A percentile compares a stretch with the other conserved stretches of the same genome.
Evolutionary conservation across 139 green algal species (phyloP).

Genomic region (Parachlorella kessleri): DNA sequence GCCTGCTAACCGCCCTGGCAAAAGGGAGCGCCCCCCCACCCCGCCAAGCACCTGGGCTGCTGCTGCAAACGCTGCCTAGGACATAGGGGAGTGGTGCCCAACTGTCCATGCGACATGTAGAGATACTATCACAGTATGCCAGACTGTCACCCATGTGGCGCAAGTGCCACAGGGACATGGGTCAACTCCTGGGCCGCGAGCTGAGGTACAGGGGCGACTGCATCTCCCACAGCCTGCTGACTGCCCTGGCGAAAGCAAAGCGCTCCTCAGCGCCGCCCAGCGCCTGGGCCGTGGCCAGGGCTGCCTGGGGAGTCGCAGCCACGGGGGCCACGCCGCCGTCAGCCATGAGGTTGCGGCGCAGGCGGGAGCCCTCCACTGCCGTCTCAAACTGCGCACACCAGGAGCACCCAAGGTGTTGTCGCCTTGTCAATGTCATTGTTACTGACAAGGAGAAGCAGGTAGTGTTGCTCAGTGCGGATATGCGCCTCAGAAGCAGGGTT

Average conservation of each 20-base stretch:
- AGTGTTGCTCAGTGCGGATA: no score
- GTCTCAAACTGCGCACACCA: conserved; percentile 69
- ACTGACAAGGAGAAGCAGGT: no score
- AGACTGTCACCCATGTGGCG: no score
- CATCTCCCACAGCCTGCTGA: conserved; percentile 82
- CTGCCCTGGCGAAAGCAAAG: conserved; percentile 80
- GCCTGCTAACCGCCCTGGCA: conserved; percentile 65
- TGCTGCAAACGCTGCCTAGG: no score
- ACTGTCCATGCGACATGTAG: no score
- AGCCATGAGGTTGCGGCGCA: conserved; percentile 63
- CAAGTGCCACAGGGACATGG: background rate
- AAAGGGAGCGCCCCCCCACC: conserved; percentile 85
- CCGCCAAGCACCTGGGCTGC: conserved; percentile 57
- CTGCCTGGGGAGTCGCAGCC: conserved; percentile 10
- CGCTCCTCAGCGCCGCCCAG: conserved; percentile 77
- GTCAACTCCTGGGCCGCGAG: background rate
- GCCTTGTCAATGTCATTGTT: no score
- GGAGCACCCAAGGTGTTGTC: no score
- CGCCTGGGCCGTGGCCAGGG: conserved; percentile 20
- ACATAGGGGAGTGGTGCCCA: no score
- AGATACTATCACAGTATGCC: no score
- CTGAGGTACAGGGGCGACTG: background rate
- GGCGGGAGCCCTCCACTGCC: conserved; percentile 70
- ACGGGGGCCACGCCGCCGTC: conserved; percentile 67
- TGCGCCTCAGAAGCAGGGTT: no score